These are phyloP conservation scores for Eragrostis curvula DNA, from an alignment of 176 grass and related monocot species.

Conservation along the genomic window DNA sequence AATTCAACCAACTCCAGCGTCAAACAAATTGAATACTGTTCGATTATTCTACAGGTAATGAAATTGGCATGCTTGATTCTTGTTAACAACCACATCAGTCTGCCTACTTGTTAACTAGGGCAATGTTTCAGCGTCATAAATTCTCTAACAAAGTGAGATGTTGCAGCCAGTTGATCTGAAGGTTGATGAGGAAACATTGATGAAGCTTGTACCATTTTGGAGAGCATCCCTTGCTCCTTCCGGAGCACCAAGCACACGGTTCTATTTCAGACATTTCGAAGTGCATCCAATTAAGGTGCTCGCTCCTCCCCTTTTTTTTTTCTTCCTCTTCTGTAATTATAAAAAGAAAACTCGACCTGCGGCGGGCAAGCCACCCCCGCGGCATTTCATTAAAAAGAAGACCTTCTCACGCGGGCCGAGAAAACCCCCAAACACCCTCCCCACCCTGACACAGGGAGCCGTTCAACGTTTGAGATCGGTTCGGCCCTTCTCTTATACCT, in stretches of 20 bases:
- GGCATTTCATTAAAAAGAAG: too few species aligned
- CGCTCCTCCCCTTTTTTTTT: constrained; percentile 43
- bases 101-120: not conserved
- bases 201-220: constrained; percentile 92
- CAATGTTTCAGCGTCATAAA: constrained; percentile 32
- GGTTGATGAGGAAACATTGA: constrained; percentile 84
- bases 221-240: constrained; percentile 75
- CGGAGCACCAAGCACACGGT: constrained; percentile 57
- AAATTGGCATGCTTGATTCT: constrained; percentile 20
- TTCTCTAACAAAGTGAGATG: constrained; percentile 42
- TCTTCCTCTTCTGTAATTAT: constrained; percentile 24
- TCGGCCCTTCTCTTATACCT: too few species aligned
- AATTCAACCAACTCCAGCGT: constrained; percentile 62
- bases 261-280: constrained; percentile 88
- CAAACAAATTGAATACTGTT: constrained; percentile 86
- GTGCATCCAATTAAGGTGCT: constrained; percentile 91
- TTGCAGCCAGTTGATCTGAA: constrained; percentile 82
- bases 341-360: too few species aligned
- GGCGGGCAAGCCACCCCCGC: too few species aligned
- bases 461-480: too few species aligned
- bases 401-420: too few species aligned
- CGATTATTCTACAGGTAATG: constrained; percentile 77
- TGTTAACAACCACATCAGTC: not conserved
- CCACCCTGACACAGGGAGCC: too few species aligned
- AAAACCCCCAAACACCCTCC: too few species aligned